These are phyloP conservation scores for Hura crepitans DNA, from an alignment of 441 rosid genomes.

Conservation along the genomic window DNA sequence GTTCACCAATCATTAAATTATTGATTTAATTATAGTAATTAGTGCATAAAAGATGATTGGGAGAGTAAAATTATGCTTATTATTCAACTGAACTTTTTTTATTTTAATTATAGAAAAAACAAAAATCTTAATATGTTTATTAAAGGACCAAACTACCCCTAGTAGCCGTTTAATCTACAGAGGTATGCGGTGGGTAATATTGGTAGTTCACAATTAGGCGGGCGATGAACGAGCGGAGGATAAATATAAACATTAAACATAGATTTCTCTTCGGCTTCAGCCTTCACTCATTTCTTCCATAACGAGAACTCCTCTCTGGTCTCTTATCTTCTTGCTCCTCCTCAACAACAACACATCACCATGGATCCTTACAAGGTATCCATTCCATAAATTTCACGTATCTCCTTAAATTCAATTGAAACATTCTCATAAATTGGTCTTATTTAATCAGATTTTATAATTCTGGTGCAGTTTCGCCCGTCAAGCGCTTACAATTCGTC, in stretches of 20 bases:
- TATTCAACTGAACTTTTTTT: too few species aligned
- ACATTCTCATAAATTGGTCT: neutral
- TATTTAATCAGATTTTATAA: neutral
- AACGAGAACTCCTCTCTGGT: neutral
- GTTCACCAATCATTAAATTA: too few species aligned
- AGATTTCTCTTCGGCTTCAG: neutral
- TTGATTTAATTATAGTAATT: too few species aligned
- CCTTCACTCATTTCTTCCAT: neutral
- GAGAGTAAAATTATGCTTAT: too few species aligned
- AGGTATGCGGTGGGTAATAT: neutral
- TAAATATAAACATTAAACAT: neutral
- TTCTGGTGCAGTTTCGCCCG: constrained; percentile 57
- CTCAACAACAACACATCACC: constrained; percentile 17
- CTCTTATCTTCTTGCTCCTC: too few species aligned
- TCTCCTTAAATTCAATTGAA: neutral
- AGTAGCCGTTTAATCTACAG: neutral
- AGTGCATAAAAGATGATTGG: too few species aligned
- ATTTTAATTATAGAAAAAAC: too few species aligned
- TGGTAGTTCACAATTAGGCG: neutral
- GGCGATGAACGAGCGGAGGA: neutral
- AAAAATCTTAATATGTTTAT: too few species aligned
- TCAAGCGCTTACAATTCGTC: constrained; percentile 68
- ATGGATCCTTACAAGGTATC: constrained; percentile 84
- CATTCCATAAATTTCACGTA: neutral
- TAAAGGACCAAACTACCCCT: neutral